Conservation (phyloP, 2,329 filamentous ascomycete genomes). For the Trichoderma koningiopsis region DNA sequence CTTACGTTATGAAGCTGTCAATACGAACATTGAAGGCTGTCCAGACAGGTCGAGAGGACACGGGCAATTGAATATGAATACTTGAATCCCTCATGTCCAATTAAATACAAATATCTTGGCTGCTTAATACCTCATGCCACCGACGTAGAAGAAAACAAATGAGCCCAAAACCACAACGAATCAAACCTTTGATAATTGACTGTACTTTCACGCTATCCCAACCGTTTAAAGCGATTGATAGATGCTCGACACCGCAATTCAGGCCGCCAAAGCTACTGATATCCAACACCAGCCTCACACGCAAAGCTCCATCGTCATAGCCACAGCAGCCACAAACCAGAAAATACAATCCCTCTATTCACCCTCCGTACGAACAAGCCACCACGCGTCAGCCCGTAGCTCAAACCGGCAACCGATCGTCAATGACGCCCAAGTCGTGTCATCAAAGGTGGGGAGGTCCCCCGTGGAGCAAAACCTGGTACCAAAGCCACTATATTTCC, state of each 20-base stretch:
- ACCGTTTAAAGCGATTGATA: background rate
- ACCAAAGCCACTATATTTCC: background rate
- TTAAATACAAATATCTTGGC: no score
- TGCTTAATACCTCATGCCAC: no score
- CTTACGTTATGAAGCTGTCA: background rate
- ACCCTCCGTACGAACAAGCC: background rate
- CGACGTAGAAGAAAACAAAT: no score
- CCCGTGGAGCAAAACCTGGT: background rate
- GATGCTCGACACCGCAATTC: background rate
- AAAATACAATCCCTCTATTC: background rate
- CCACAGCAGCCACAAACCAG: background rate
- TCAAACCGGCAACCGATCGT: slow-evolving; percentile 16
- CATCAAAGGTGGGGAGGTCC: slow-evolving; percentile 6
- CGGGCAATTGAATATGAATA: no score
- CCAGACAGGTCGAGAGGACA: no score
- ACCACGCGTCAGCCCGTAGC: slow-evolving; percentile 13
- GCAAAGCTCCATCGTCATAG: background rate
- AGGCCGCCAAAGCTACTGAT: no score
- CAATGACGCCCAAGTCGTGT: slow-evolving; percentile 15
- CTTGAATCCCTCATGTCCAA: no score
- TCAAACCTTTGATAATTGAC: no score
- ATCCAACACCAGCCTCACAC: background rate
- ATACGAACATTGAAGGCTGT: no score
- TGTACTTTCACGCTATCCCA: no score
- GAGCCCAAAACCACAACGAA: no score